Evolutionary conservation across 129 eudicot genomes (phyloP).

Genomic region (Erigeron canadensis): DNA sequence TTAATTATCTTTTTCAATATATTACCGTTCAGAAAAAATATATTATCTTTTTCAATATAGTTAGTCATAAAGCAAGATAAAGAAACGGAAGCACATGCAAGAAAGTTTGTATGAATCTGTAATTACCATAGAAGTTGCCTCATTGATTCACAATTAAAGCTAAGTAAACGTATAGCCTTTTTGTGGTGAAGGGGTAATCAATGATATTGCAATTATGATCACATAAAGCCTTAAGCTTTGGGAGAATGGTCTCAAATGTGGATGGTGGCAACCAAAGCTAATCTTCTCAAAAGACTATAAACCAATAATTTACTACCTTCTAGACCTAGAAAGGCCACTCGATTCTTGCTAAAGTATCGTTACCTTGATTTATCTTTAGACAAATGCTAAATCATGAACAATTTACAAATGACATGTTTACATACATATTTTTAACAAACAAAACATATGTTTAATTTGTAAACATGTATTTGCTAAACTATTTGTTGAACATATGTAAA

Average conservation of each 20-base stretch:
- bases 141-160: slow-evolving; percentile 26
- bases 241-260: slow-evolving; percentile 15
- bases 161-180: slow-evolving; percentile 32
- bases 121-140: slow-evolving; percentile 39
- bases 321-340: slow-evolving; percentile 26
- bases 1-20: too few species aligned
- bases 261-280: slow-evolving; percentile 23
- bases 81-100: slow-evolving; percentile 34
- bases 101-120: slow-evolving; percentile 27
- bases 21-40: too few species aligned
- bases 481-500: too few species aligned
- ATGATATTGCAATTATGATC: slow-evolving; percentile 41
- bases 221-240: slow-evolving; percentile 31
- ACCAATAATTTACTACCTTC: slow-evolving; percentile 23
- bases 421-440: too few species aligned
- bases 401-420: too few species aligned
- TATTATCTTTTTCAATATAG: too few species aligned
- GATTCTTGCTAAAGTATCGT: slow-evolving; percentile 12
- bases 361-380: background rate
- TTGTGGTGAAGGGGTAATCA: slow-evolving; percentile 28
- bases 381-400: too few species aligned
- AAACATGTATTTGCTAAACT: too few species aligned
- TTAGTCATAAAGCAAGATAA: slow-evolving; percentile 17
- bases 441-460: too few species aligned
- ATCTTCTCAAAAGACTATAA: slow-evolving; percentile 27